phyloP scores from a whole-genome alignment of 2,329 filamentous ascomycete species.

The Leptographium lundbergii region DNA sequence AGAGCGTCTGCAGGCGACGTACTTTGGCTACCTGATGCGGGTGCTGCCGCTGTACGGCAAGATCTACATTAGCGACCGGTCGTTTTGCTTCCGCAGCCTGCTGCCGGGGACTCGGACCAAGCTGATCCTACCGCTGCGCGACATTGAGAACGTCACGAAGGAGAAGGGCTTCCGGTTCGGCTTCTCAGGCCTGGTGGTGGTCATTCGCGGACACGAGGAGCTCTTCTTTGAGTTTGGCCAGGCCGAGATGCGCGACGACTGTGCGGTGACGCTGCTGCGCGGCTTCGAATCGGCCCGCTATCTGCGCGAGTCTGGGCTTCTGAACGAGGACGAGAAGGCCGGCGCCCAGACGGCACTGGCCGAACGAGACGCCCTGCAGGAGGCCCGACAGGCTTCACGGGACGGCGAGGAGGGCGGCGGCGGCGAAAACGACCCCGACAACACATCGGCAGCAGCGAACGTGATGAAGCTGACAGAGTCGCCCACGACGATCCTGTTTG shows the following conservation, averaged over 20 bases:
- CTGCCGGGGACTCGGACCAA: constrained; percentile 85
- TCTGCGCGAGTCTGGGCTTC: constrained; percentile 54
- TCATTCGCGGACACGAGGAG: constrained; percentile 88
- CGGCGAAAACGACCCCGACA: not conserved
- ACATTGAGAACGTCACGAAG: constrained; percentile 87
- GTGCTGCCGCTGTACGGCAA: constrained; percentile 91
- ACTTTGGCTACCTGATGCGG: constrained; percentile 83
- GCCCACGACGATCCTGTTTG: constrained; percentile 72
- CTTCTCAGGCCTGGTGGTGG: constrained; percentile 81
- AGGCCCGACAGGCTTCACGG: constrained; percentile 42
- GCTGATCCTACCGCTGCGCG: constrained; percentile 76
- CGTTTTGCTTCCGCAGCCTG: constrained; percentile 87
- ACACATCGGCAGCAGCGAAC: not conserved
- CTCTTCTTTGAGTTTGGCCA: constrained; percentile 88
- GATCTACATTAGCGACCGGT: constrained; percentile 79
- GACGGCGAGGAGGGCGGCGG: constrained; percentile 15
- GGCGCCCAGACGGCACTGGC: constrained; percentile 63
- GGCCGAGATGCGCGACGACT: constrained; percentile 73
- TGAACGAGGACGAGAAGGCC: constrained; percentile 56
- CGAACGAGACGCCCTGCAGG: constrained; percentile 69
- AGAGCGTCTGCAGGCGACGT: constrained; percentile 77
- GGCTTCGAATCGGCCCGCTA: constrained; percentile 61
- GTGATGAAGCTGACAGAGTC: constrained; percentile 32
- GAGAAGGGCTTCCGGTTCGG: constrained; percentile 90
- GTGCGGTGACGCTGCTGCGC: constrained; percentile 66